phyloP scores from a whole-genome alignment of 306 rosid genomes.

The Lathyrus oleraceus region DNA sequence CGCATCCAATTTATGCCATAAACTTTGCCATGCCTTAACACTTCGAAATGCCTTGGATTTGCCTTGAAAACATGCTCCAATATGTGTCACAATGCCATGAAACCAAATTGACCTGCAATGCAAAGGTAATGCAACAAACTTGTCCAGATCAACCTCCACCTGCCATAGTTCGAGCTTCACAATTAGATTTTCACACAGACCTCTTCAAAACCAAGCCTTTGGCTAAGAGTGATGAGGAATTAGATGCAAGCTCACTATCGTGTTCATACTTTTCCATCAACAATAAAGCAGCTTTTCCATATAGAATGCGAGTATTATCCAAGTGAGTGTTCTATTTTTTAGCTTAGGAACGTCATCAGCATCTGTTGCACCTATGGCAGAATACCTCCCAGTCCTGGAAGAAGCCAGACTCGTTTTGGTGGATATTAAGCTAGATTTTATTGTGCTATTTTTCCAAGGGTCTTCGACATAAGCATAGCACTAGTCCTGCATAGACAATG shows the following conservation, averaged over 20 bases:
- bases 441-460: constrained; percentile 74
- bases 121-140: no score
- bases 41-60: no score
- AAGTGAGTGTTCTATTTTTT: constrained; percentile 71
- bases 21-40: no score
- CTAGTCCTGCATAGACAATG: no score
- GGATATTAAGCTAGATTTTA: constrained; percentile 68
- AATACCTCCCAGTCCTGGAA: constrained; percentile 78
- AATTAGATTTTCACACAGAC: constrained; percentile 58
- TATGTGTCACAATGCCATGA: no score
- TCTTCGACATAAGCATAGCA: no score
- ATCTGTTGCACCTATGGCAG: constrained; percentile 66
- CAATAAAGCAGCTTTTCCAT: constrained; percentile 47
- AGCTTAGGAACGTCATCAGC: constrained; percentile 60
- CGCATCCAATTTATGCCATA: no score
- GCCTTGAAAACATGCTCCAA: no score
- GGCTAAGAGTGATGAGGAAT: constrained; percentile 41
- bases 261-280: constrained; percentile 63
- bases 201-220: constrained; percentile 47
- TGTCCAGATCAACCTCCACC: constrained; percentile 58
- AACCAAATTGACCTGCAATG: no score
- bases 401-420: constrained; percentile 56
- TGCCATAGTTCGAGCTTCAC: constrained; percentile 56
- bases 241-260: constrained; percentile 43
- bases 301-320: constrained; percentile 85